Evolutionary conservation across 2,329 filamentous ascomycete species (phyloP).

Genomic region (Diaporthe sp.): DNA sequence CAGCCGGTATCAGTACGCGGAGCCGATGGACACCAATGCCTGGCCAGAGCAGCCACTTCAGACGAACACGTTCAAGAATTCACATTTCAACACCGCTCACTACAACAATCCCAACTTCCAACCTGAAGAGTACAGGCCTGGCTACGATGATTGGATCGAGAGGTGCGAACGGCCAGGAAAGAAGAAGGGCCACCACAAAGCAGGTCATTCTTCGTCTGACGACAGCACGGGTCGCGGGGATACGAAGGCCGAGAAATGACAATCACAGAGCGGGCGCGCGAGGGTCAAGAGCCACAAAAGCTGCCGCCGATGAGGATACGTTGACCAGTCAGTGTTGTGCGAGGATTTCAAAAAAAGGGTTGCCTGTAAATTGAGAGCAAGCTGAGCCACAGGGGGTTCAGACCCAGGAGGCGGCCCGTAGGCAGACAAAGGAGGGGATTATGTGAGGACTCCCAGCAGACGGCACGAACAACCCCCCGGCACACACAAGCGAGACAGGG

Average conservation of each 20-base stretch:
- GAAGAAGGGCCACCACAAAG: slow-evolving; percentile 39
- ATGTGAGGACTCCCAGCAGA: background rate
- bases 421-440: background rate
- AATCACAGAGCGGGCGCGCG: background rate
- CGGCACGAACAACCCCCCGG: background rate
- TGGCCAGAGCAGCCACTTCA: slow-evolving; percentile 62
- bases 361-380: background rate
- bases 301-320: background rate
- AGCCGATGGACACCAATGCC: slow-evolving; percentile 48
- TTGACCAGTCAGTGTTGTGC: background rate
- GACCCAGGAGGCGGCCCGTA: background rate
- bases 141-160: slow-evolving; percentile 51
- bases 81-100: slow-evolving; percentile 76
- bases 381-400: background rate
- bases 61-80: slow-evolving; percentile 75
- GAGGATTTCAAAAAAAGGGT: background rate
- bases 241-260: slow-evolving; percentile 31
- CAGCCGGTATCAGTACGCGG: slow-evolving; percentile 66
- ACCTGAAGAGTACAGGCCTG: slow-evolving; percentile 65
- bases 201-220: slow-evolving; percentile 27
- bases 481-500: slow-evolving; percentile 21
- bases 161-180: slow-evolving; percentile 28
- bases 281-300: background rate
- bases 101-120: slow-evolving; percentile 76
- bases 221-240: slow-evolving; percentile 11